Evolutionary conservation across 164 flowering plant species (phyloP).

Genomic region (Piper betle): DNA sequence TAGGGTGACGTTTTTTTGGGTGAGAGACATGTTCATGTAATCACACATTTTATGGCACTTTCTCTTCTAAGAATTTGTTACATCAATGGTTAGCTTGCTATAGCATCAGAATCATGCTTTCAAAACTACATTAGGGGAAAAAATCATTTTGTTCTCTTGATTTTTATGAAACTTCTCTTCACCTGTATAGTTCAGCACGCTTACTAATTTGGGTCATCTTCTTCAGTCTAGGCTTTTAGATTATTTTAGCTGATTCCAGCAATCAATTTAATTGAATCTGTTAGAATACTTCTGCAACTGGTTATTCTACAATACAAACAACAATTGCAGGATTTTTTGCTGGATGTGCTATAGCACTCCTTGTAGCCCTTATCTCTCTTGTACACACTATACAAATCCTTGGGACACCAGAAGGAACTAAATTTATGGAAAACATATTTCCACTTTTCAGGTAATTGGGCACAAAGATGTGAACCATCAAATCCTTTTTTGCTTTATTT

Average conservation of each 20-base stretch:
- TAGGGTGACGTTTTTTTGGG: conserved; percentile 35
- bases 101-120: too few relatives aligned
- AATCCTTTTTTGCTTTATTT: too few relatives aligned
- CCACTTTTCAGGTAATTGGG: conserved; percentile 52
- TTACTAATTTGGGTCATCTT: too few relatives aligned
- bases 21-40: conserved; percentile 3
- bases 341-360: conserved; percentile 40
- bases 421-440: conserved; percentile 54
- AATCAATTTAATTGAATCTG: neutral
- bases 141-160: too few relatives aligned
- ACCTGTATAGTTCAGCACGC: too few relatives aligned
- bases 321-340: conserved; percentile 30
- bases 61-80: neutral
- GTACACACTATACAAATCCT: conserved; percentile 26
- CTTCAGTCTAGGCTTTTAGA: too few relatives aligned
- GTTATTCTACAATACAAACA: neutral
- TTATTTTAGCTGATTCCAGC: neutral
- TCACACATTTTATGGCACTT: neutral
- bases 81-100: too few relatives aligned
- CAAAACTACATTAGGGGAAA: too few relatives aligned
- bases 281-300: neutral
- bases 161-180: too few relatives aligned
- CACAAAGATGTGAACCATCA: neutral
- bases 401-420: conserved; percentile 11
- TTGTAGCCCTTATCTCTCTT: conserved; percentile 26